Evolutionary conservation across 2,329 filamentous ascomycete genomes (phyloP).

Genomic region (Aspergillus texensis): DNA sequence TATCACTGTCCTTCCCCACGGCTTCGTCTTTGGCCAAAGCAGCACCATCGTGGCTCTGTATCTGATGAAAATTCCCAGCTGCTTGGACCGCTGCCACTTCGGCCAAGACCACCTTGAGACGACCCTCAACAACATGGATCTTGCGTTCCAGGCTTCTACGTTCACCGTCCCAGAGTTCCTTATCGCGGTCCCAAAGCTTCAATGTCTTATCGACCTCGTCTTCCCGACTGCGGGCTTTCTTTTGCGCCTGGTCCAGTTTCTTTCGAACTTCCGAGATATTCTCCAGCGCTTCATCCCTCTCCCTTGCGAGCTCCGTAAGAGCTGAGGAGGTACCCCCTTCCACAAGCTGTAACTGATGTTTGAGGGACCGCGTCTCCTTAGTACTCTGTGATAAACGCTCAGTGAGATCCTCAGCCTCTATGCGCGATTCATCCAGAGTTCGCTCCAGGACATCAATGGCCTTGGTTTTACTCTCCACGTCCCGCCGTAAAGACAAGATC

Average conservation of each 20-base stretch:
- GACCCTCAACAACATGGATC: constrained; percentile 84
- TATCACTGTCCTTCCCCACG: constrained; percentile 63
- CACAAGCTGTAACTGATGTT: constrained; percentile 81
- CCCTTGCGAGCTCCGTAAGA: constrained; percentile 77
- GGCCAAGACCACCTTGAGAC: constrained; percentile 80
- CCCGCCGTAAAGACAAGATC: constrained; percentile 81
- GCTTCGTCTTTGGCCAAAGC: constrained; percentile 51
- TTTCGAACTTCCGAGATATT: constrained; percentile 70
- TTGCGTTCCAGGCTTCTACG: constrained; percentile 80
- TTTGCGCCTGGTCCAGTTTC: constrained; percentile 76
- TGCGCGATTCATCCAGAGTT: constrained; percentile 68
- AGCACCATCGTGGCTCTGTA: constrained; percentile 62
- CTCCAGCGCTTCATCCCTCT: constrained; percentile 82
- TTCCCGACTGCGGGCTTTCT: constrained; percentile 76
- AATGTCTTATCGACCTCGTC: constrained; percentile 80
- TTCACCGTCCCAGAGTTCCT: constrained; percentile 81
- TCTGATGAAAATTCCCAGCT: constrained; percentile 32
- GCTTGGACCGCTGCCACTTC: constrained; percentile 64
- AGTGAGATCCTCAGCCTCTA: constrained; percentile 73
- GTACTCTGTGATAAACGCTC: constrained; percentile 62
- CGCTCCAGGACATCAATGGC: constrained; percentile 84
- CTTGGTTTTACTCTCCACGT: constrained; percentile 86
- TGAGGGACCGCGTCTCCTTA: constrained; percentile 78
- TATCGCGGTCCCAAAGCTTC: constrained; percentile 80
- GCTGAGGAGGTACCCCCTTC: constrained; percentile 88